A percentile compares a stretch with the other conserved stretches of the same genome.
These are phyloP conservation scores for Mucuna pruriens DNA, from an alignment of 306 rosid species.

Conservation along the genomic window DNA sequence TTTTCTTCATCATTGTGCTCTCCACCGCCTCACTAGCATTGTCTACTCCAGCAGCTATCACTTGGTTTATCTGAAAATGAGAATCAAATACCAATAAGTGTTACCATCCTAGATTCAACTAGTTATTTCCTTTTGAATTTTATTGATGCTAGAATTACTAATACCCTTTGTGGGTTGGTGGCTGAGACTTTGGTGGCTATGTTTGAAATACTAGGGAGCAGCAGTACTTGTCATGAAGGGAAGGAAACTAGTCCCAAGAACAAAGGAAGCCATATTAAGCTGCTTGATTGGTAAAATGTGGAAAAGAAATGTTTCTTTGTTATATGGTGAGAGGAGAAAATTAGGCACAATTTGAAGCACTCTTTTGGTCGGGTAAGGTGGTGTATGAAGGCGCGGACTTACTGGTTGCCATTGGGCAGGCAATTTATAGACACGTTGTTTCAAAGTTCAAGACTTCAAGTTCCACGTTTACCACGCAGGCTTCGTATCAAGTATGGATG, in stretches of 20 bases:
- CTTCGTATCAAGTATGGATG: no score
- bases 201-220: slow-evolving; percentile 5
- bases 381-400: neutral
- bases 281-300: neutral
- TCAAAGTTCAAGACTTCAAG: neutral
- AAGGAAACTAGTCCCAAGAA: slow-evolving; percentile 46
- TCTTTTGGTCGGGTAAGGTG: neutral
- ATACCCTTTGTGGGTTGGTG: slow-evolving; percentile 40
- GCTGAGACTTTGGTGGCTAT: slow-evolving; percentile 10
- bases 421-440: neutral
- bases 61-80: slow-evolving; percentile 45
- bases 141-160: neutral
- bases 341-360: neutral
- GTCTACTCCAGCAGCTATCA: slow-evolving; percentile 24
- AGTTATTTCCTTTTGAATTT: neutral
- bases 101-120: neutral
- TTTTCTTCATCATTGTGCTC: neutral
- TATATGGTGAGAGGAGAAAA: neutral
- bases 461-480: neutral
- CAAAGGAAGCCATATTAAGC: slow-evolving; percentile 46
- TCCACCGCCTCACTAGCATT: slow-evolving; percentile 24
- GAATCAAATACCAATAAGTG: neutral
- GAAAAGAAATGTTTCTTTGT: neutral
- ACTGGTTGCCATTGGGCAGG: no score
- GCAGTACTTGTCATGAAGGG: slow-evolving; percentile 33